A percentile compares a stretch with the other conserved stretches of the same genome.
phyloP scores from a whole-genome alignment of 1,284 basidiomycete species.

The Tausonia pullulans region DNA sequence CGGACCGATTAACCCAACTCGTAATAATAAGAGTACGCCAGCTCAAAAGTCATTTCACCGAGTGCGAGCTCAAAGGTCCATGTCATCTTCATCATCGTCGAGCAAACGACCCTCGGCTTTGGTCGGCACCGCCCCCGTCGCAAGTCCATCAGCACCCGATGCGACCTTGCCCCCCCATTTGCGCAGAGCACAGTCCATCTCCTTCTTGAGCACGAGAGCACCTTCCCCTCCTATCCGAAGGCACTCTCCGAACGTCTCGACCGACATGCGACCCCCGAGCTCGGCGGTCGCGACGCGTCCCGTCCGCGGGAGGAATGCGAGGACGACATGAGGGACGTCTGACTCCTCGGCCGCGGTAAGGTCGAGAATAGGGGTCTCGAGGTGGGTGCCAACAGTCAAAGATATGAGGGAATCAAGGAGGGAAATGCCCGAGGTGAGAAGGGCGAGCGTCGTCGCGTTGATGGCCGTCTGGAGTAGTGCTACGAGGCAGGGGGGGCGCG shows the following conservation, averaged over 20 bases:
- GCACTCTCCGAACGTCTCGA: slow-evolving; percentile 84
- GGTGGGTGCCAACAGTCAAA: slow-evolving; percentile 59
- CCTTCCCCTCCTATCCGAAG: slow-evolving; percentile 68
- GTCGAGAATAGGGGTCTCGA: slow-evolving; percentile 67
- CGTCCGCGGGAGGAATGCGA: slow-evolving; percentile 75
- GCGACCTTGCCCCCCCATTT: slow-evolving; percentile 54
- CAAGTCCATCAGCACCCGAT: slow-evolving; percentile 18
- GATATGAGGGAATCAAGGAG: slow-evolving; percentile 83
- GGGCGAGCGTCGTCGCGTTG: slow-evolving; percentile 85
- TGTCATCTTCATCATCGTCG: too few species aligned
- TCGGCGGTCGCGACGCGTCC: slow-evolving; percentile 75
- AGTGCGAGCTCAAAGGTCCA: too few species aligned
- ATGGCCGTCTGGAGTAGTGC: slow-evolving; percentile 85
- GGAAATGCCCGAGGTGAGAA: slow-evolving; percentile 81
- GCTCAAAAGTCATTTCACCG: too few species aligned
- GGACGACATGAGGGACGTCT: slow-evolving; percentile 74
- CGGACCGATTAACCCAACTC: too few species aligned
- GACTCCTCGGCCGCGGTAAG: slow-evolving; percentile 79
- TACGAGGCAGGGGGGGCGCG: slow-evolving; percentile 17
- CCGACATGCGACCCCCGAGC: slow-evolving; percentile 88
- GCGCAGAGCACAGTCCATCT: slow-evolving; percentile 69
- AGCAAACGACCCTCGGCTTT: too few species aligned
- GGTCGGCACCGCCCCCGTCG: too few species aligned
- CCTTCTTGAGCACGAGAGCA: slow-evolving; percentile 61
- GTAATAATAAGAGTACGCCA: too few species aligned